phyloP scores from a whole-genome alignment of 805 yeast species.

The Lipomyces kockii region DNA sequence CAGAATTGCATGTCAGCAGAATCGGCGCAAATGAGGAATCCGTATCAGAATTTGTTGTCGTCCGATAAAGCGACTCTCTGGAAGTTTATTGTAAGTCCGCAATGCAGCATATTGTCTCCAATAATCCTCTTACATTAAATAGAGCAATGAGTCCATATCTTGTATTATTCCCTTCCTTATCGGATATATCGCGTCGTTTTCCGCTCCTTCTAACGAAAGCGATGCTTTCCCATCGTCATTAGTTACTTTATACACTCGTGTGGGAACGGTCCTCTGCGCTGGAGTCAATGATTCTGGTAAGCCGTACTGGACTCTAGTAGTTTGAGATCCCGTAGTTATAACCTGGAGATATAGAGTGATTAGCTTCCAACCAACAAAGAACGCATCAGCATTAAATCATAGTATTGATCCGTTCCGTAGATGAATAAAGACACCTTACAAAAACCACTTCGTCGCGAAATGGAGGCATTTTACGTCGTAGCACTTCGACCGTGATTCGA shows the following conservation, averaged over 20 bases:
- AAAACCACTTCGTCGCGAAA: constrained; percentile 49
- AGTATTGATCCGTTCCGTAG: neutral
- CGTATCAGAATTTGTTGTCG: constrained; percentile 44
- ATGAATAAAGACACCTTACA: constrained; percentile 36
- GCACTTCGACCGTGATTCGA: neutral
- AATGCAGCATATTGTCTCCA: neutral
- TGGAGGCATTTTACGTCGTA: constrained; percentile 38
- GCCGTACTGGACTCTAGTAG: constrained; percentile 80
- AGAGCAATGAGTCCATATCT: constrained; percentile 72
- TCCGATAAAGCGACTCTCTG: constrained; percentile 53
- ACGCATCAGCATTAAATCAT: neutral
- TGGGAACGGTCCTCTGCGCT: constrained; percentile 77
- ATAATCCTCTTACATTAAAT: constrained; percentile 53
- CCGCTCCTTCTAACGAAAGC: constrained; percentile 51
- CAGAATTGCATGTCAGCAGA: constrained; percentile 64
- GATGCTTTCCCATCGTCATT: constrained; percentile 43
- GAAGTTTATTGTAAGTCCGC: constrained; percentile 44
- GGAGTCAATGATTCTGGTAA: constrained; percentile 72
- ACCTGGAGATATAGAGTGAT: constrained; percentile 46
- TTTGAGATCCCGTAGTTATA: constrained; percentile 77
- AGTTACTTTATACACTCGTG: constrained; percentile 64
- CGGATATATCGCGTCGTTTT: constrained; percentile 60
- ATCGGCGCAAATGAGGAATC: constrained; percentile 61
- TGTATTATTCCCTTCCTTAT: constrained; percentile 66
- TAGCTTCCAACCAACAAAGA: neutral